A percentile compares a stretch with the other conserved stretches of the same genome.
phyloP scores from a whole-genome alignment of 108 stramenopile species.

The Aurantiochytrium sp. region DNA sequence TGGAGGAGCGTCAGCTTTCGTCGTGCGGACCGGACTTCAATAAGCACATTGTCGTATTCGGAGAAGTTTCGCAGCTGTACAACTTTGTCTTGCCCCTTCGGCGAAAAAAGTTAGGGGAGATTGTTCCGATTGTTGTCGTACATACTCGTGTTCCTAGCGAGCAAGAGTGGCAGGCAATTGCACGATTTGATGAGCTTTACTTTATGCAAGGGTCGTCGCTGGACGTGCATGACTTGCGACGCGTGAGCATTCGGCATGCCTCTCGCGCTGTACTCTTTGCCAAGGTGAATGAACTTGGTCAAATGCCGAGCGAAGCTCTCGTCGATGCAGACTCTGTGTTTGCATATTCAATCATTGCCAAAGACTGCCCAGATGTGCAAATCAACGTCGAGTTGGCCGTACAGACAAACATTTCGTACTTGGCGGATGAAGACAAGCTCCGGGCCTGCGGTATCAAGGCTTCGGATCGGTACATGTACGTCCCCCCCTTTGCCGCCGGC shows the following conservation, averaged over 20 bases:
- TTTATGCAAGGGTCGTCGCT: background rate
- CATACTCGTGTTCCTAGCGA: background rate
- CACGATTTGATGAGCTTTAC: background rate
- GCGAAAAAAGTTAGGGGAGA: background rate
- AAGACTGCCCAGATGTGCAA: background rate
- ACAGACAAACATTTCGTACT: background rate
- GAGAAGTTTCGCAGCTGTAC: background rate
- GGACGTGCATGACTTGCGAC: background rate
- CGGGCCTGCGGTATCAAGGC: background rate
- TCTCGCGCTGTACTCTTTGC: background rate
- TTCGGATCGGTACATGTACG: background rate
- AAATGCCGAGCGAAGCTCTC: background rate
- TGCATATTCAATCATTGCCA: background rate
- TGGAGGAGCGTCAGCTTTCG: background rate
- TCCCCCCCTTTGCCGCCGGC: background rate
- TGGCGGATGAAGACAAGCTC: background rate
- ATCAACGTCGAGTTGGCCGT: background rate
- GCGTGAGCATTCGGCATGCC: background rate
- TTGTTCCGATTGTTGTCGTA: background rate
- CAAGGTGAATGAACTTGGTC: background rate
- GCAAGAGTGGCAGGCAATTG: background rate
- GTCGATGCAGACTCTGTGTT: slow-evolving; percentile 1
- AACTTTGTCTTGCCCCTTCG: background rate
- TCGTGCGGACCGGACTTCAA: background rate
- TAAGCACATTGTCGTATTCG: background rate